A percentile compares a stretch with the other conserved stretches of the same genome.
phyloP scores from a whole-genome alignment of 2,329 filamentous ascomycete genomes.

The Emericellopsis cladophorae region DNA sequence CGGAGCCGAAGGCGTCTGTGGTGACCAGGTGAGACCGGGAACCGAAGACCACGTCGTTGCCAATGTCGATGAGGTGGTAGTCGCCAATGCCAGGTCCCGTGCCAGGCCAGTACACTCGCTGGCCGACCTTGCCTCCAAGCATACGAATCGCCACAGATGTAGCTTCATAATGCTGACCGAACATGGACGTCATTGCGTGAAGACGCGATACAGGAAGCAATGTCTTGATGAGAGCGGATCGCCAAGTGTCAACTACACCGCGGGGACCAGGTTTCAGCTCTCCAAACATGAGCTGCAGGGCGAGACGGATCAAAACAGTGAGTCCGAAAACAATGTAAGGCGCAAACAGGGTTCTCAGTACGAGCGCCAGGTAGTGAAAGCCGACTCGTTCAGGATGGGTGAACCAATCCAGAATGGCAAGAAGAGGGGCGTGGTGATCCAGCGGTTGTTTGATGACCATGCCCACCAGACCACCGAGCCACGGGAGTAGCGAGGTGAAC shows the following conservation, averaged over 20 bases:
- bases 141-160: slow-evolving; percentile 36
- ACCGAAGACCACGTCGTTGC: slow-evolving; percentile 47
- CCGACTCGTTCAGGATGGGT: slow-evolving; percentile 28
- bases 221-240: slow-evolving; percentile 27
- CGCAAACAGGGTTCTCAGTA: slow-evolving; percentile 23
- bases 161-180: slow-evolving; percentile 41
- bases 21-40: slow-evolving; percentile 40
- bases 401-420: slow-evolving; percentile 34
- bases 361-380: slow-evolving; percentile 35
- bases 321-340: slow-evolving; percentile 31
- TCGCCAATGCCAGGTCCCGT: slow-evolving; percentile 39
- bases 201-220: slow-evolving; percentile 29
- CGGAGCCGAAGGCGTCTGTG: slow-evolving; percentile 35
- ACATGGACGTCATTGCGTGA: slow-evolving; percentile 33
- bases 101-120: slow-evolving; percentile 44
- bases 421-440: slow-evolving; percentile 19
- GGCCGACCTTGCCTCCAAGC: slow-evolving; percentile 38
- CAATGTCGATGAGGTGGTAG: slow-evolving; percentile 41
- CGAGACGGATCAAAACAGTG: slow-evolving; percentile 23
- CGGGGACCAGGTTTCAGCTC: slow-evolving; percentile 18
- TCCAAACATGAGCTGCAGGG: slow-evolving; percentile 26
- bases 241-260: slow-evolving; percentile 27
- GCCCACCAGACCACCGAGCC: slow-evolving; percentile 28
- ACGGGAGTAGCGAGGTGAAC: slow-evolving; percentile 30
- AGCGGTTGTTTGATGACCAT: slow-evolving; percentile 26